A percentile compares a stretch with the other conserved stretches of the same genome.
phyloP scores from a whole-genome alignment of 164 flowering plant species.

The Malania oleifera region DNA sequence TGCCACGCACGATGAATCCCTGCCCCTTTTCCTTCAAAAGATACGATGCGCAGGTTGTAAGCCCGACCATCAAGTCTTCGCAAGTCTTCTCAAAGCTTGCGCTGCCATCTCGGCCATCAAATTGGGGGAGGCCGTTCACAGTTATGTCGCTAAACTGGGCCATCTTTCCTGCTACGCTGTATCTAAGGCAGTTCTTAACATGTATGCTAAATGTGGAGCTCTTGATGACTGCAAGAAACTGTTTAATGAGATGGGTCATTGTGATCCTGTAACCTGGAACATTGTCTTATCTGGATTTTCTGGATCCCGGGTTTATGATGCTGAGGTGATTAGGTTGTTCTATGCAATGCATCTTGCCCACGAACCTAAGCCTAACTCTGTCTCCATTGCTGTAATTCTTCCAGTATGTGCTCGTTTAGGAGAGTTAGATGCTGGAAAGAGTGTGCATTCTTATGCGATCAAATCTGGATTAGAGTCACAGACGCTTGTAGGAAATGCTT shows the following conservation, averaged over 20 bases:
- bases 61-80: slow-evolving; percentile 31
- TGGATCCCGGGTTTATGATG: slow-evolving; percentile 23
- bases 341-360: slow-evolving; percentile 30
- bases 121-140: slow-evolving; percentile 56
- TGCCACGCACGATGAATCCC: slow-evolving; percentile 22
- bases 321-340: slow-evolving; percentile 40
- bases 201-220: slow-evolving; percentile 70
- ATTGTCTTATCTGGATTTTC: slow-evolving; percentile 62
- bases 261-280: slow-evolving; percentile 72
- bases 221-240: slow-evolving; percentile 38
- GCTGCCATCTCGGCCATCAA: slow-evolving; percentile 29
- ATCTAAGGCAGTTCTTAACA: slow-evolving; percentile 61
- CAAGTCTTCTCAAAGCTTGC: slow-evolving; percentile 58
- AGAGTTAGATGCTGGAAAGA: slow-evolving; percentile 38
- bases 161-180: slow-evolving; percentile 32
- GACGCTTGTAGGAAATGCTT: slow-evolving; percentile 71
- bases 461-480: slow-evolving; percentile 55
- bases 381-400: slow-evolving; percentile 58
- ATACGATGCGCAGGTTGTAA: slow-evolving; percentile 17
- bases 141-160: slow-evolving; percentile 47
- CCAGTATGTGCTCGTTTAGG: slow-evolving; percentile 54
- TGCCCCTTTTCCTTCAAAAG: slow-evolving; percentile 28
- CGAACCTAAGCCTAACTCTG: slow-evolving; percentile 43
- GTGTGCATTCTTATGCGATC: slow-evolving; percentile 46
- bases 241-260: slow-evolving; percentile 31